A percentile compares a stretch with the other conserved stretches of the same genome.
phyloP scores from a whole-genome alignment of 2,329 filamentous ascomycete species.

The Diaporthe sp. region DNA sequence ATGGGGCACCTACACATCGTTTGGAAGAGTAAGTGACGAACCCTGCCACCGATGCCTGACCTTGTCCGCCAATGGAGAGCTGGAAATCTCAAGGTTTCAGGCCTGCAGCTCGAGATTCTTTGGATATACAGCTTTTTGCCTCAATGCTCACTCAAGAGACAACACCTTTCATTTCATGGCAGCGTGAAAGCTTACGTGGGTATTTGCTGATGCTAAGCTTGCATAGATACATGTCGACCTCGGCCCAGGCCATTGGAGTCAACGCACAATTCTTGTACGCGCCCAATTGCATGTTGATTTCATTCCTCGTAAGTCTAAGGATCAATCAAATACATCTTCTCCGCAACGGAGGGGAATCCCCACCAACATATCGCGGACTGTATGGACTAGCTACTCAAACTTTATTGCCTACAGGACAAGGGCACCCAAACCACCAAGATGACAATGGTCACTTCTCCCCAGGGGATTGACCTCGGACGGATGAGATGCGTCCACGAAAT shows the following conservation, averaged over 20 bases:
- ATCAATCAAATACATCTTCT: too few relatives aligned
- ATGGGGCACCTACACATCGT: background rate
- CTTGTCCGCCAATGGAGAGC: too few relatives aligned
- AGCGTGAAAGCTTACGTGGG: too few relatives aligned
- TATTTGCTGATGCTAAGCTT: background rate
- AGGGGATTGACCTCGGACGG: background rate
- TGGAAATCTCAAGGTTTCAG: too few relatives aligned
- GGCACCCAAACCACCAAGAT: background rate
- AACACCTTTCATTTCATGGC: too few relatives aligned
- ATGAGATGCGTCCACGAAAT: constrained; percentile 4
- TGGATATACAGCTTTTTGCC: too few relatives aligned
- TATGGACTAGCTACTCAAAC: background rate
- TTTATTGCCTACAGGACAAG: background rate
- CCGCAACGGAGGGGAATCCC: too few relatives aligned
- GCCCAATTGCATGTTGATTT: background rate
- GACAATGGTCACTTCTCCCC: background rate
- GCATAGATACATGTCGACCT: background rate
- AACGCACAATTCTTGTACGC: constrained; percentile 1
- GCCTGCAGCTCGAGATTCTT: too few relatives aligned
- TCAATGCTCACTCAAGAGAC: too few relatives aligned
- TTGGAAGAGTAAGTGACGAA: background rate
- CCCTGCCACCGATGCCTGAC: background rate
- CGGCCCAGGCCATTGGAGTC: background rate
- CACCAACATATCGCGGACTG: too few relatives aligned
- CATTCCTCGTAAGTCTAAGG: background rate